Evolutionary conservation across 352 stramenopile genomes (phyloP).

Genomic region (Globisporangium okanoganense): DNA sequence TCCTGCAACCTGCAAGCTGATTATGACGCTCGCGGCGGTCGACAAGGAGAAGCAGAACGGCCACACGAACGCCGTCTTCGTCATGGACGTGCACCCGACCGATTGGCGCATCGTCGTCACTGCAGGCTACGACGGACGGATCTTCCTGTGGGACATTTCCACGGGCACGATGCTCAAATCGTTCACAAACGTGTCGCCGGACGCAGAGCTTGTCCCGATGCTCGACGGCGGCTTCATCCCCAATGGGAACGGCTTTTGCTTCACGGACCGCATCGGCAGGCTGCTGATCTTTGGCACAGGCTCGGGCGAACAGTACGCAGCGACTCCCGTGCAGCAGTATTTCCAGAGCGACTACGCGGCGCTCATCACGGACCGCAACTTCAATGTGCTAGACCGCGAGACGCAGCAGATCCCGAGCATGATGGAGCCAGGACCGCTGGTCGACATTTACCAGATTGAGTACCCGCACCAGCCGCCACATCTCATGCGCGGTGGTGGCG

Average conservation of each 20-base stretch:
- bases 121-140: constrained; percentile 76
- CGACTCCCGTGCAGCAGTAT: constrained; percentile 78
- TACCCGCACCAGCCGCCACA: constrained; percentile 79
- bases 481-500: constrained; percentile 14
- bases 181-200: constrained; percentile 54
- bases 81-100: constrained; percentile 67
- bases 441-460: constrained; percentile 67
- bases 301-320: constrained; percentile 53
- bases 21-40: constrained; percentile 58
- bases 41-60: constrained; percentile 58
- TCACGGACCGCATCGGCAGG: constrained; percentile 79
- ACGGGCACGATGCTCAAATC: constrained; percentile 56
- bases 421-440: constrained; percentile 73
- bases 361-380: constrained; percentile 82
- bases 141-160: constrained; percentile 85
- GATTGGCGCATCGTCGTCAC: constrained; percentile 77
- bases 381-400: constrained; percentile 87
- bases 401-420: constrained; percentile 84
- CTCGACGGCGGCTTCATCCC: constrained; percentile 76
- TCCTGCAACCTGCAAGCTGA: constrained; percentile 38
- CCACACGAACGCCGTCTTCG: constrained; percentile 79
- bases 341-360: constrained; percentile 90
- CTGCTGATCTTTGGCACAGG: constrained; percentile 80
- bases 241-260: constrained; percentile 63
- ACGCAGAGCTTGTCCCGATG: constrained; percentile 61